A percentile compares a stretch with the other conserved stretches of the same genome.
phyloP scores from a whole-genome alignment of 2,329 filamentous ascomycete species.

The Alternaria sp. region DNA sequence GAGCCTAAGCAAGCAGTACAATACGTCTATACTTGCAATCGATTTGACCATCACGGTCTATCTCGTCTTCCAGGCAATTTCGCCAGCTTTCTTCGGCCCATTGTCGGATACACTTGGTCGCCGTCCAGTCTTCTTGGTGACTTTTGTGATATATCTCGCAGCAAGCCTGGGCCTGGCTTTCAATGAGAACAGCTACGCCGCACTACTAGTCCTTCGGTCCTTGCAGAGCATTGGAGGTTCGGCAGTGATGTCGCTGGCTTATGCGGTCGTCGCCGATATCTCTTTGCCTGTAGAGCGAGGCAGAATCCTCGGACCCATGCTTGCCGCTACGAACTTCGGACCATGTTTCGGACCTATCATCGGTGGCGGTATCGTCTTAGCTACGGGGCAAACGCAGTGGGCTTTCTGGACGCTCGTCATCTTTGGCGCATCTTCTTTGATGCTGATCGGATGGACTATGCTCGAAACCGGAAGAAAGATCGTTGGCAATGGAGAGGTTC shows the following conservation, averaged over 20 bases:
- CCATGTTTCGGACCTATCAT: background rate
- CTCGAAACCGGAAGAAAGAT: background rate
- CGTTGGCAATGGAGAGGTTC: background rate
- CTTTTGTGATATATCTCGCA: background rate
- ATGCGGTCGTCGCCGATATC: background rate
- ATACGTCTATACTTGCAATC: background rate
- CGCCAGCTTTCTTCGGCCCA: background rate
- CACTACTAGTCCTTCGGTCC: background rate
- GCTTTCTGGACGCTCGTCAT: background rate
- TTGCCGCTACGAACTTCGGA: background rate
- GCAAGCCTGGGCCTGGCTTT: background rate
- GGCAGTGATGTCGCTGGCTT: background rate
- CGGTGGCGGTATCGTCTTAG: background rate
- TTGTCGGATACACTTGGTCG: background rate
- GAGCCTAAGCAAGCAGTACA: background rate
- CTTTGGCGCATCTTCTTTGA: background rate
- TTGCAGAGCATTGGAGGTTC: background rate
- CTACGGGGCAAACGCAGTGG: background rate
- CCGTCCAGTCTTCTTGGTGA: background rate
- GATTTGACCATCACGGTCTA: background rate
- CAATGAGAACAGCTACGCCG: background rate
- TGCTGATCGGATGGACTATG: background rate
- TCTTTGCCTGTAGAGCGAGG: background rate
- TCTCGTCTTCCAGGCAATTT: background rate
- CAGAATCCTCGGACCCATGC: background rate